Evolutionary conservation across 208 protist species (phyloP), one percentile per base, ranked within the genome.

Genomic region (Leishmania braziliensis): DNA sequence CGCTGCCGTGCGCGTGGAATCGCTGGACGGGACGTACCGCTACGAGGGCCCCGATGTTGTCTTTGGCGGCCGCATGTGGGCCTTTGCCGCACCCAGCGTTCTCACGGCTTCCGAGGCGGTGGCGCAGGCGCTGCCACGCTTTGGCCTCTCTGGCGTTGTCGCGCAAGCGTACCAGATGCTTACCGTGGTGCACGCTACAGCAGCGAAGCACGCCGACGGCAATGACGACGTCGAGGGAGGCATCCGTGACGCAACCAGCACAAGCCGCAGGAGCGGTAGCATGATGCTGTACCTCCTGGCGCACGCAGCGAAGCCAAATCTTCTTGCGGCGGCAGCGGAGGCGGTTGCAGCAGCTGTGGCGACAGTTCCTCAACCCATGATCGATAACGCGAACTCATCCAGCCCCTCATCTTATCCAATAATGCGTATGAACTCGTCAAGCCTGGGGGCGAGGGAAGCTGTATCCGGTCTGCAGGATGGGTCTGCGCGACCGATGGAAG

Each of bases 21-120:
- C 72, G 3, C n/a, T 85, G 36, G 79, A 77, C 5, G 84, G 66
- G 58, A 73, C 84, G 68, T 85, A 84, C 82, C 89, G 82, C 77
- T 97, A 95, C 77, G 91, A 92, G 51, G 93, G 93, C 36, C 77
- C 85, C 39, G 93, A 97, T 77, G 78, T 97, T 36, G 80, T 90
- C 43, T 93, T 89, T 72, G 84, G 87, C 65, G 87, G 77, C 65
- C 90, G 90, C 66, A 91, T 96, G 88, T 95, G 91, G 89, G 76
- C 89, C 56, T 93, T 97, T 75, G 90, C 91, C 36, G 85, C 85
- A 18, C 91, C 91, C 16, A 93, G 91, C 80, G 81, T 89, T 39
- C 86, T 97, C n/a, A 93, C 88, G 14, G 78, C 92, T 29, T 84
- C 86, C 53, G 65, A 66, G 29, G 46, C 85, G 8, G 85, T 82